Percentiles rank a stretch among this genome's conserved stretches.
Conservation (phyloP, 257 asterid species). For the Gentiana straminea region DNA sequence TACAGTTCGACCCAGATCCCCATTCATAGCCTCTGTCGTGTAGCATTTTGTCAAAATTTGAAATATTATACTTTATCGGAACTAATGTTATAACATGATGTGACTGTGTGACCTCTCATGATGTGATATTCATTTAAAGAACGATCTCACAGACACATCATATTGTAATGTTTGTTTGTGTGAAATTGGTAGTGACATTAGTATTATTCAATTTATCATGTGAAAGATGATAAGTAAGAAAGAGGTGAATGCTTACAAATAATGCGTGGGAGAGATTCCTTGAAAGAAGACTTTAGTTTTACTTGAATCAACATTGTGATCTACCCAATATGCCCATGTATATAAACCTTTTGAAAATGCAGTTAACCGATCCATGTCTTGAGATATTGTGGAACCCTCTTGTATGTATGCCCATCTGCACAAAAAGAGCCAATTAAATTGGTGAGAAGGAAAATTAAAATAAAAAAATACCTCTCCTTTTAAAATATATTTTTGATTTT, state of each 20-base stretch:
- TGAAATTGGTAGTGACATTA: background rate
- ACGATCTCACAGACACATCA: background rate
- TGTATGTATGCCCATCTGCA: background rate
- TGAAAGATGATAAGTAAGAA: background rate
- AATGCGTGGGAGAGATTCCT: slow-evolving; percentile 26
- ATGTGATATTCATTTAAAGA: background rate
- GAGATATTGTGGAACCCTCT: background rate
- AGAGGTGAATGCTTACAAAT: slow-evolving; percentile 5
- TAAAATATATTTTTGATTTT: no score
- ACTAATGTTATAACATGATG: no score
- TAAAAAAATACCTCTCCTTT: no score
- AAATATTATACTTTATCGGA: no score
- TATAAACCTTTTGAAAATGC: background rate
- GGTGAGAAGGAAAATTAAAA: no score
- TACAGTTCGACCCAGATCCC: slow-evolving; percentile 11
- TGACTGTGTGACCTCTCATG: slow-evolving; percentile 3
- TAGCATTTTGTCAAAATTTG: no score
- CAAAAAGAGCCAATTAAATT: background rate
- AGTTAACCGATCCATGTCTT: background rate
- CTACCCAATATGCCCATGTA: background rate
- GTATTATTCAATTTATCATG: background rate
- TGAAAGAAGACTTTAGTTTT: slow-evolving; percentile 19
- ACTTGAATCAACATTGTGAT: background rate
- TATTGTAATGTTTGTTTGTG: background rate
- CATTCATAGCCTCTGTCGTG: slow-evolving; percentile 7